Evolutionary conservation across 2,329 filamentous ascomycete genomes (phyloP).

Genomic region (Sclerotinia spermophila): DNA sequence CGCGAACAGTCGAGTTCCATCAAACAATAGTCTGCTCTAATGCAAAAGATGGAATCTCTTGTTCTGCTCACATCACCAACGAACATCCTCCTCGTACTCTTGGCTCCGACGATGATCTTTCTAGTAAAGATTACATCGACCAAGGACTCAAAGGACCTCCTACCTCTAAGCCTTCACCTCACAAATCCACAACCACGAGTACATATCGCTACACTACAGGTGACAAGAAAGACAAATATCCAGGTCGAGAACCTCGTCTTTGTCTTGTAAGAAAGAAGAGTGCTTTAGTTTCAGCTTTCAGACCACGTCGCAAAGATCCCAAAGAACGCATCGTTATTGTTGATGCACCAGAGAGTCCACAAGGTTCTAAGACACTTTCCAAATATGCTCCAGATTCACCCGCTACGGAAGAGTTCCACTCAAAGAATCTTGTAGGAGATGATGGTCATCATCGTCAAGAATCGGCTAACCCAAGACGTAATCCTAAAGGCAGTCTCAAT

Average conservation of each 20-base stretch:
- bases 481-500: constrained; percentile 25
- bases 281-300: constrained; percentile 26
- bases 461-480: constrained; percentile 21
- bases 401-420: constrained; percentile 31
- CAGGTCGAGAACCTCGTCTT: constrained; percentile 39
- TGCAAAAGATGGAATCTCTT: constrained; percentile 41
- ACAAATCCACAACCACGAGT: constrained; percentile 33
- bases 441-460: constrained; percentile 29
- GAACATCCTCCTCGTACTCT: constrained; percentile 42
- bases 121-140: constrained; percentile 26
- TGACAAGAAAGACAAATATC: constrained; percentile 32
- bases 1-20: constrained; percentile 39
- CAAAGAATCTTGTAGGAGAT: constrained; percentile 31
- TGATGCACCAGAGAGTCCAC: constrained; percentile 45
- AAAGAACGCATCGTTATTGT: constrained; percentile 46
- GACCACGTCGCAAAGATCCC: constrained; percentile 33
- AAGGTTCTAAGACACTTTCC: constrained; percentile 44
- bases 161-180: constrained; percentile 33
- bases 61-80: constrained; percentile 42
- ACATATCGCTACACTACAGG: constrained; percentile 26
- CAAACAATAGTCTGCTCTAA: constrained; percentile 41
- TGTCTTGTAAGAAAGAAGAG: constrained; percentile 34
- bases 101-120: constrained; percentile 38
- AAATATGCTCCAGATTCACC: constrained; percentile 41
- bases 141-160: constrained; percentile 25